phyloP scores from a whole-genome alignment of 169 alveolate genomes.

The Fabrea salina region DNA sequence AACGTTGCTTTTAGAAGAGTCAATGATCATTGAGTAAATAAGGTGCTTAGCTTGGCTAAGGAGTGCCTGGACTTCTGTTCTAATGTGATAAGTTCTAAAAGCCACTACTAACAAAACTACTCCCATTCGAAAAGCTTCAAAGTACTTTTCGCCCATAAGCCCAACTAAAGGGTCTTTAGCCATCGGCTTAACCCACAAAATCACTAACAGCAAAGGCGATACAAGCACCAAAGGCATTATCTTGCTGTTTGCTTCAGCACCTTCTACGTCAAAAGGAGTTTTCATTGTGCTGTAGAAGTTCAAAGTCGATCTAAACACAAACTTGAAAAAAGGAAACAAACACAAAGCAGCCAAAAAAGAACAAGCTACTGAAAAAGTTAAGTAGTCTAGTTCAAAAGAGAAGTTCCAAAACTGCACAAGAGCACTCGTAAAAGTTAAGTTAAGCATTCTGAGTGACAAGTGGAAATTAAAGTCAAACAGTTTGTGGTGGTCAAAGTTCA shows the following conservation, averaged over 20 bases:
- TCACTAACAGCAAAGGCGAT: background rate
- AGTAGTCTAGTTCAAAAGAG: background rate
- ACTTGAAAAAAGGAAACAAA: conserved; percentile 20
- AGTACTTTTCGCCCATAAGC: background rate
- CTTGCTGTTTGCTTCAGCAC: background rate
- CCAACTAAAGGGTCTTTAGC: background rate
- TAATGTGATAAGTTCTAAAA: background rate
- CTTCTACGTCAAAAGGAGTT: conserved; percentile 11
- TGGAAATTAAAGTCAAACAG: conserved; percentile 22
- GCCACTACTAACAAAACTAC: background rate
- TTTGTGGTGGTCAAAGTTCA: conserved; percentile 15
- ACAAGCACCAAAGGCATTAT: background rate
- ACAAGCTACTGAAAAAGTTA: background rate
- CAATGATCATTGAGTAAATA: background rate
- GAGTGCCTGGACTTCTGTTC: conserved; percentile 19
- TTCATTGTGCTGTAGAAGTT: background rate
- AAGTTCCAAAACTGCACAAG: background rate
- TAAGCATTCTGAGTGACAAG: background rate
- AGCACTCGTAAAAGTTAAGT: background rate
- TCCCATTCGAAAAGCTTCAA: background rate
- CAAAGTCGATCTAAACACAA: conserved; percentile 1
- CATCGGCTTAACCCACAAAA: background rate
- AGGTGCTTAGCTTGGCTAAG: conserved; percentile 15
- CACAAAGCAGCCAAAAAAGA: background rate
- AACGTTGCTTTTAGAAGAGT: background rate